phyloP scores from a whole-genome alignment of 352 stramenopile genomes.

The Globisporangium canariense region DNA sequence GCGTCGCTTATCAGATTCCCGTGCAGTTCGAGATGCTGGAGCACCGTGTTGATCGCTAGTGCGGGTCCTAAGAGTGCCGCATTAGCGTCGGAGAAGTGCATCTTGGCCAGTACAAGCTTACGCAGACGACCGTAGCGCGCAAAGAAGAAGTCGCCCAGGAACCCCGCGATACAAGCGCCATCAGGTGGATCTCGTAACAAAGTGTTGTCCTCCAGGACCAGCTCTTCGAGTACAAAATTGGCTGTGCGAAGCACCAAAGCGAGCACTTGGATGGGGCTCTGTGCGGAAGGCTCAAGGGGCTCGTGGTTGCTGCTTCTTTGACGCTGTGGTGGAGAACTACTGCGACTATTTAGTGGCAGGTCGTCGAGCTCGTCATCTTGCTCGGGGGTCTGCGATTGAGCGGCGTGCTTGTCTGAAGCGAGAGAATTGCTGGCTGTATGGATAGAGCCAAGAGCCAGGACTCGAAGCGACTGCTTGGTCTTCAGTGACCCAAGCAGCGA shows the following conservation, averaged over 20 bases:
- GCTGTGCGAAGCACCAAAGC: slow-evolving; percentile 37
- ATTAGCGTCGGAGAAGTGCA: slow-evolving; percentile 41
- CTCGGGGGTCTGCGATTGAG: slow-evolving; percentile 9
- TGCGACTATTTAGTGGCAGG: no score
- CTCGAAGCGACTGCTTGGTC: slow-evolving; percentile 35
- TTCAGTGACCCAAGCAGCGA: slow-evolving; percentile 38
- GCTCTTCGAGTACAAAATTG: slow-evolving; percentile 61
- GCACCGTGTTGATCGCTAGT: slow-evolving; percentile 54
- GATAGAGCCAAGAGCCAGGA: slow-evolving; percentile 44
- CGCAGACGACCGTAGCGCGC: slow-evolving; percentile 56
- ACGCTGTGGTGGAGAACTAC: background rate
- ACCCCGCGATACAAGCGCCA: slow-evolving; percentile 28
- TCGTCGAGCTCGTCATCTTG: slow-evolving; percentile 10
- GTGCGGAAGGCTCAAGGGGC: background rate
- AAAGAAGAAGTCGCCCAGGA: slow-evolving; percentile 76
- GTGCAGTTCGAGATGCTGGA: slow-evolving; percentile 53
- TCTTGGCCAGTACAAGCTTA: slow-evolving; percentile 38
- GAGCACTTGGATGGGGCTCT: slow-evolving; percentile 31
- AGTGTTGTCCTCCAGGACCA: slow-evolving; percentile 56
- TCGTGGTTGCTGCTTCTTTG: background rate
- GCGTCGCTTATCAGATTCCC: slow-evolving; percentile 51
- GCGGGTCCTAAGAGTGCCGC: slow-evolving; percentile 36
- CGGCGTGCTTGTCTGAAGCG: background rate
- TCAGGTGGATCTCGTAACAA: slow-evolving; percentile 27
- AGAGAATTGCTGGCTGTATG: background rate